These are phyloP conservation scores for Mycotypha africana DNA, from an alignment of 371 early-diverging fungal genomes.

Conservation along the genomic window DNA sequence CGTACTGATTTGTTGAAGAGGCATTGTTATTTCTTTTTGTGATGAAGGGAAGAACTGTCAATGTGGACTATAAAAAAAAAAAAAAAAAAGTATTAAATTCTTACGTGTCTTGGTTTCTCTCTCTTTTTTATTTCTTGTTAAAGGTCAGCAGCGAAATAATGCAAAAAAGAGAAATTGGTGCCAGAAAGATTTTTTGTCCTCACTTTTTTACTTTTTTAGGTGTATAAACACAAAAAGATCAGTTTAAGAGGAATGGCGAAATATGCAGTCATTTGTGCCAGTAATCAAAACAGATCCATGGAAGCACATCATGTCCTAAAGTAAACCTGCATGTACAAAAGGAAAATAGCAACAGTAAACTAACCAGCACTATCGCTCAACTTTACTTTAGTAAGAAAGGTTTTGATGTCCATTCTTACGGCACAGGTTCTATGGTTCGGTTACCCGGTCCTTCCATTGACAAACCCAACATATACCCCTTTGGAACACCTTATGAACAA, in stretches of 20 bases:
- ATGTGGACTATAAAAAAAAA: no score
- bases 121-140: background rate
- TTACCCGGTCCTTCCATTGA: slow-evolving; percentile 88
- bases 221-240: no score
- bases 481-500: slow-evolving; percentile 89
- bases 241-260: slow-evolving; percentile 53
- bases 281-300: slow-evolving; percentile 97
- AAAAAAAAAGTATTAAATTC: background rate
- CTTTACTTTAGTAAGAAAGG: slow-evolving; percentile 68
- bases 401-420: slow-evolving; percentile 78
- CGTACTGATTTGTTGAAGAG: slow-evolving; percentile 18
- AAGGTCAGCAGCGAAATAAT: no score
- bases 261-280: slow-evolving; percentile 93
- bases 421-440: slow-evolving; percentile 89
- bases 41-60: no score
- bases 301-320: slow-evolving; percentile 87
- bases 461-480: slow-evolving; percentile 87
- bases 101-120: background rate
- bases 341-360: background rate
- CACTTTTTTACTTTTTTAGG: no score
- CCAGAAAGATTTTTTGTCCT: no score
- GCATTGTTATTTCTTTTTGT: slow-evolving; percentile 5
- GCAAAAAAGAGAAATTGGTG: no score
- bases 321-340: slow-evolving; percentile 31
- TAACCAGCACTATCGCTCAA: slow-evolving; percentile 1